Evolutionary conservation across 441 rosid genomes (phyloP), one percentile per base, ranked within the genome.

Genomic region (Cnidoscolus chayamansa): DNA sequence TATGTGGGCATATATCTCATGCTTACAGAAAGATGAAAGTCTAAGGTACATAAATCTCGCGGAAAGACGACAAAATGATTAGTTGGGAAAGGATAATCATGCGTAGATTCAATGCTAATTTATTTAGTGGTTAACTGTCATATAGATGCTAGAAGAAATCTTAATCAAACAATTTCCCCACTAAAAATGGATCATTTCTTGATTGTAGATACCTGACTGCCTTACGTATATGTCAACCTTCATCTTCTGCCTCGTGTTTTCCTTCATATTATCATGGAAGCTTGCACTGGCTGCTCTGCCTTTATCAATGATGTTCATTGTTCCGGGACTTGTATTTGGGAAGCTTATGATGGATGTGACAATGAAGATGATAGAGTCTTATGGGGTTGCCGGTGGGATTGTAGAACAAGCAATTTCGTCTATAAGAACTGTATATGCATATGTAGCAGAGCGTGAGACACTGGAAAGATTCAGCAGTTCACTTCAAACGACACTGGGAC

Each of bases 401-500:
- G 92, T 84, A 67, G 94, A 89, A 70, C 94, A 87, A 75, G 87
- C 94, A 67, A 75, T 89, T 69, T 89, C 94, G 55, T 87, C 92
- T 0, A 83, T 89, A 65, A 85, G 89, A 80, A 84, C 86, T 4
- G 89, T 89, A 11, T 87, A 87, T 67, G 83, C 94, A 2, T 86
- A 79, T 7, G 94, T 84, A 17, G 94, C 86, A 7, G 94, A 89
- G 82, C 62, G 74, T 37, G 82, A 85, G 54, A 89, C 87, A 45
- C 72, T 83, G 0, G 71, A 71, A 0, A 85, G 77, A 71, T 87
- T 84, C 84, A 87, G 94, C 70, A 32, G n/a, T 13, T 82, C 89
- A 59, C 92, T 87, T 58, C 72, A 85, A 43, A 82, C 56, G 63
- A 86, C 90, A 20, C 50, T 85, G 85, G 87, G 79, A 48, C 58